Conservation (phyloP, 345 rosid genomes). For the Draba incana region DNA sequence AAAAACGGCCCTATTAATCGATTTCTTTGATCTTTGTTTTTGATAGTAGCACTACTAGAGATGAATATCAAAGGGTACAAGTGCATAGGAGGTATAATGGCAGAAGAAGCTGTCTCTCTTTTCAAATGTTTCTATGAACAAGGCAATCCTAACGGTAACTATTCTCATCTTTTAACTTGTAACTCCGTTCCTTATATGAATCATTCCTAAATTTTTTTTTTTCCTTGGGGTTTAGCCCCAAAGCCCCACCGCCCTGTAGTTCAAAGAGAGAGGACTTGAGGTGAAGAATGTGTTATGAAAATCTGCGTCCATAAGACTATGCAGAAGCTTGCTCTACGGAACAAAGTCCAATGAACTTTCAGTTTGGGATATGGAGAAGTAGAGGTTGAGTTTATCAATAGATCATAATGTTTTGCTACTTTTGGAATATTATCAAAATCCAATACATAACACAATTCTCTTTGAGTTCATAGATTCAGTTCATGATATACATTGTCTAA, state of each 20-base stretch:
- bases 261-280: conserved; percentile 38
- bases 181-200: background rate
- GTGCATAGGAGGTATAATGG: conserved; percentile 71
- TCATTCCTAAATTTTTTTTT: background rate
- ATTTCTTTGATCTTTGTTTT: conserved; percentile 14
- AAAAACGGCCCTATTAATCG: background rate
- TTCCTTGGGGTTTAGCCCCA: conserved; percentile 45
- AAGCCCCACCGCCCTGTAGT: conserved; percentile 53
- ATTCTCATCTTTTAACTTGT: background rate
- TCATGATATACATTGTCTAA: too few species aligned
- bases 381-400: background rate
- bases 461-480: too few species aligned
- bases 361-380: background rate
- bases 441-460: too few species aligned
- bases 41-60: conserved; percentile 25
- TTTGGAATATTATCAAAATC: background rate
- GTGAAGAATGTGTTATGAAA: background rate
- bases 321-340: background rate
- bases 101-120: conserved; percentile 71
- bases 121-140: conserved; percentile 77
- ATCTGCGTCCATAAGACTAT: background rate
- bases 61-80: conserved; percentile 51
- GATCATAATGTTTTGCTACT: background rate
- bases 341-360: background rate
- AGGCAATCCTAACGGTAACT: conserved; percentile 85